Evolutionary conservation across 2,329 filamentous ascomycete genomes (phyloP).

Genomic region (Emmonsia crescens): DNA sequence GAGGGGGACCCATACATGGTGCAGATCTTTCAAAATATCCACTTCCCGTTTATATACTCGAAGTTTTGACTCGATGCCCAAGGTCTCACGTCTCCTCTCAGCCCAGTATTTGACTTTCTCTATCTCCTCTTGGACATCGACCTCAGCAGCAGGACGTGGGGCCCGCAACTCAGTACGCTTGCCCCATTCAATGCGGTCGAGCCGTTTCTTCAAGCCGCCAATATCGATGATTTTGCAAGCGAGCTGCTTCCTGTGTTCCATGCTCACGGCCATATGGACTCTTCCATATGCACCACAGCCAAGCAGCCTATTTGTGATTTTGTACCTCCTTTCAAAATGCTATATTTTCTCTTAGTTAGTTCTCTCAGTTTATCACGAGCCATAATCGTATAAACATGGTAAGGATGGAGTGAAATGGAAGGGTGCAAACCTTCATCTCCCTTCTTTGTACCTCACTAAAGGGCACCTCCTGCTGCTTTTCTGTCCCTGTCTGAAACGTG

Average conservation of each 20-base stretch:
- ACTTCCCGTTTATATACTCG: conserved; percentile 30
- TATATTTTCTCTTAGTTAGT: conserved; percentile 9
- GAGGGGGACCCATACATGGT: conserved; percentile 35
- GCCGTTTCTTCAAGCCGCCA: conserved; percentile 16
- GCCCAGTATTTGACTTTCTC: conserved; percentile 13
- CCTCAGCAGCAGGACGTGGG: conserved; percentile 12
- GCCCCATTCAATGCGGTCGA: conserved; percentile 4
- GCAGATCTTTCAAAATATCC: conserved; percentile 40
- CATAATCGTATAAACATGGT: neutral
- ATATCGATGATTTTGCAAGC: conserved; percentile 38
- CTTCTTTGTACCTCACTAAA: conserved; percentile 21
- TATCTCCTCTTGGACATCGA: conserved; percentile 13
- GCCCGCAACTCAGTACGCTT: neutral
- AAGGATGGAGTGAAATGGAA: neutral
- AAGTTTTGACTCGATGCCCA: conserved; percentile 21
- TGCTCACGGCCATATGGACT: conserved; percentile 34
- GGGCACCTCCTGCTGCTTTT: neutral
- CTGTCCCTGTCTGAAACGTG: conserved; percentile 4
- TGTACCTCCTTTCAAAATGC: conserved; percentile 25
- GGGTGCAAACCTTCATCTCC: conserved; percentile 26
- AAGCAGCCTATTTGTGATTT: conserved; percentile 30
- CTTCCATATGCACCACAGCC: conserved; percentile 34
- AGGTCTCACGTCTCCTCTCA: conserved; percentile 13
- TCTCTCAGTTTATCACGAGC: neutral
- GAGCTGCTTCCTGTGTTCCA: conserved; percentile 24